A percentile compares a stretch with the other conserved stretches of the same genome.
Conservation (phyloP, 2,329 filamentous ascomycete species). For the Dothideomycetes sp. region DNA sequence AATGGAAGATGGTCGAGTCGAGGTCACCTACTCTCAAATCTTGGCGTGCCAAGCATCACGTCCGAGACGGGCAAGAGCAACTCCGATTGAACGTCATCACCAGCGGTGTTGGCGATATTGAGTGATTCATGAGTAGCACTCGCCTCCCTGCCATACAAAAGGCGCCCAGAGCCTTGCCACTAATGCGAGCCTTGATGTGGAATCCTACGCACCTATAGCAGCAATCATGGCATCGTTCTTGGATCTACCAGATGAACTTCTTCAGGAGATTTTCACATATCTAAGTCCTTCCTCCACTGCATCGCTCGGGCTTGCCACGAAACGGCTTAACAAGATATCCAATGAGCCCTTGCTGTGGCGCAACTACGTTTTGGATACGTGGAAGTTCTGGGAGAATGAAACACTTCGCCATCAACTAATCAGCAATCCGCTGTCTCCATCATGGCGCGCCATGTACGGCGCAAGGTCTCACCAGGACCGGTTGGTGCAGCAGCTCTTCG, state of each 20-base stretch:
- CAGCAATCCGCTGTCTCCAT: conserved; percentile 17
- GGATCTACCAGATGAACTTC: conserved; percentile 68
- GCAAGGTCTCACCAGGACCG: conserved; percentile 23
- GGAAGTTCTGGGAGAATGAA: conserved; percentile 69
- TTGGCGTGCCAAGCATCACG: too few species aligned
- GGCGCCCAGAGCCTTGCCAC: too few species aligned
- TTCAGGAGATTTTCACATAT: conserved; percentile 65
- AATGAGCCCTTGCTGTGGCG: conserved; percentile 73
- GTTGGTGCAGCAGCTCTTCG: conserved; percentile 34
- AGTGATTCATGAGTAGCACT: too few species aligned
- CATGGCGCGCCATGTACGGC: conserved; percentile 54
- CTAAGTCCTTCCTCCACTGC: conserved; percentile 40
- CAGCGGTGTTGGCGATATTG: too few species aligned
- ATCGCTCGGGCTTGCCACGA: conserved; percentile 45
- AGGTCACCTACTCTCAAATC: too few species aligned
- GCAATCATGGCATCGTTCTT: conserved; percentile 8
- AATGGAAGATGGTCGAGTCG: too few species aligned
- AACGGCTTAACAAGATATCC: conserved; percentile 52
- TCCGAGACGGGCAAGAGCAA: too few species aligned
- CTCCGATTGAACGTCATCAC: too few species aligned
- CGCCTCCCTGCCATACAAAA: too few species aligned
- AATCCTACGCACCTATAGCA: too few species aligned
- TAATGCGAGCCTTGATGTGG: too few species aligned
- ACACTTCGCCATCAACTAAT: conserved; percentile 42
- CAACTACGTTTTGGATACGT: conserved; percentile 56